Conservation (phyloP, 2,329 filamentous ascomycete genomes). For the Magnaporthiopsis rhizophila region DNA sequence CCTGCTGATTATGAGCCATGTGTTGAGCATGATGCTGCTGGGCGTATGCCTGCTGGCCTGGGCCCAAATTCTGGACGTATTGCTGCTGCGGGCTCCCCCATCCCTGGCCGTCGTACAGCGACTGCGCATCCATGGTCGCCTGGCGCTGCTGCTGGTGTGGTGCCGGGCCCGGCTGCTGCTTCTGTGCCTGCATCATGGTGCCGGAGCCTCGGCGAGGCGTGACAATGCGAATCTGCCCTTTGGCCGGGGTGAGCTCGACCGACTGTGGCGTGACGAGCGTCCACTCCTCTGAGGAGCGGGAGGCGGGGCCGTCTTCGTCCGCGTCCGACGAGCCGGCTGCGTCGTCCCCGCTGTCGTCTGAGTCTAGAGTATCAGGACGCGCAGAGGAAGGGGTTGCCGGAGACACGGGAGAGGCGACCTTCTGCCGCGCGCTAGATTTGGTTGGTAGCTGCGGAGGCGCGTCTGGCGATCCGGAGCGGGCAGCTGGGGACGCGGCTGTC, state of each 20-base stretch:
- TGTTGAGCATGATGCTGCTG: conserved; percentile 1
- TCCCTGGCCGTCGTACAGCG: neutral
- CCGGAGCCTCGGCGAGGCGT: conserved; percentile 5
- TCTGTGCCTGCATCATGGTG: conserved; percentile 3
- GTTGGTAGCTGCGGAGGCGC: neutral
- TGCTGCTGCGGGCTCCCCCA: neutral
- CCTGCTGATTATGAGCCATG: neutral
- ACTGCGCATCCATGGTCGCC: neutral
- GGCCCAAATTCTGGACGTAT: neutral
- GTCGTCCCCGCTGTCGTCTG: neutral
- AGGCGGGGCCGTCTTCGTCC: conserved; percentile 1
- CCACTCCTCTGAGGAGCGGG: neutral
- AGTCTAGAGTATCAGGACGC: neutral
- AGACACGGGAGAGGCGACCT: neutral
- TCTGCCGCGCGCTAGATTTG: neutral
- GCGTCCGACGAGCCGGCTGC: conserved; percentile 5
- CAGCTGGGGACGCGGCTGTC: neutral
- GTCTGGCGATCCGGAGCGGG: neutral
- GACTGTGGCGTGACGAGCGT: conserved; percentile 6
- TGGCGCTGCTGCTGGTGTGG: conserved; percentile 4
- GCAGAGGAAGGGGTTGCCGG: neutral
- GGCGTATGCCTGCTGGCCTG: neutral
- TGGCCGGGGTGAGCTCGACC: conserved; percentile 6
- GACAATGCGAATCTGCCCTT: conserved; percentile 7
- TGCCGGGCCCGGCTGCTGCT: conserved; percentile 1